A percentile compares a stretch with the other conserved stretches of the same genome.
Evolutionary conservation across 2,329 filamentous ascomycete species (phyloP).

Genomic region (Orbilia ellipsospora): DNA sequence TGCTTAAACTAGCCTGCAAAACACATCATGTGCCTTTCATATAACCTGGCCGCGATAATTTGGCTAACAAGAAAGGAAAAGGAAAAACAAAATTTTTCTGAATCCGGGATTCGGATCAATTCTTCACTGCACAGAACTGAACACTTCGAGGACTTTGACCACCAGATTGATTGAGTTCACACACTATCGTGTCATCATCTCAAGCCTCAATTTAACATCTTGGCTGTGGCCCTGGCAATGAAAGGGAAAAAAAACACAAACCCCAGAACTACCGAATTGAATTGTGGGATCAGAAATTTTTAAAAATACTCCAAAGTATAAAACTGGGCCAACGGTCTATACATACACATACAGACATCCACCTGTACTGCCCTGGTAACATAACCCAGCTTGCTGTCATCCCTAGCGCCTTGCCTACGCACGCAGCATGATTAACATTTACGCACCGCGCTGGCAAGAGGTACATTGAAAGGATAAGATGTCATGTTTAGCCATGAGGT

Average conservation of each 20-base stretch:
- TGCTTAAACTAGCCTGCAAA: constrained; percentile 52
- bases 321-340: no score
- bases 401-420: neutral
- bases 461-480: constrained; percentile 30
- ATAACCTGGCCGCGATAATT: constrained; percentile 54
- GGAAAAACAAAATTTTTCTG: constrained; percentile 15
- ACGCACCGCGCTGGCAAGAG: constrained; percentile 37
- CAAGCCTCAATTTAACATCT: no score
- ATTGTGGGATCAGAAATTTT: no score
- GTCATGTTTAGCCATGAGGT: constrained; percentile 54
- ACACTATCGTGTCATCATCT: neutral
- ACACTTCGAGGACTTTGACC: no score
- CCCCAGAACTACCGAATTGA: no score
- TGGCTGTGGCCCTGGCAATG: no score
- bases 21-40: constrained; percentile 54
- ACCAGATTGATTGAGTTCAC: neutral
- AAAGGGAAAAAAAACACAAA: no score
- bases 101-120: constrained; percentile 39
- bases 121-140: neutral
- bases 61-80: constrained; percentile 7
- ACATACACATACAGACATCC: no score
- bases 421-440: neutral
- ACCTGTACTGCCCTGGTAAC: no score
- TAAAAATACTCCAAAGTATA: no score
- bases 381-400: no score